Base-by-base conservation (phyloP, 2,329 filamentous ascomycete genomes). In the Cordyceps cicadae region DNA sequence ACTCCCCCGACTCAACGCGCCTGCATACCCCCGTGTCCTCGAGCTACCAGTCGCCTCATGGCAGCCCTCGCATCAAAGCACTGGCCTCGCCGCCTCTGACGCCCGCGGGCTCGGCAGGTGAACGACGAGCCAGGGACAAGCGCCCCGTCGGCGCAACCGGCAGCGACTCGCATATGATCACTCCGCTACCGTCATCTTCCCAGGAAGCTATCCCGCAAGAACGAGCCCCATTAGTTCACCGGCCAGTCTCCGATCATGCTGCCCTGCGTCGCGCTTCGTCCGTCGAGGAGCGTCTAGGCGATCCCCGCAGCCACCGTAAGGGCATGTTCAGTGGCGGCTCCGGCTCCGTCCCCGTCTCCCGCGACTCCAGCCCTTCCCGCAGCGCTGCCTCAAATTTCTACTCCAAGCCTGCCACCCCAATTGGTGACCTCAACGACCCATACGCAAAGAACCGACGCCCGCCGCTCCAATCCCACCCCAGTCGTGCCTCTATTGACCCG, bases 21-120 rank as follows among this genome's bases (percentile, higher is more conserved):
- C 79, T 86, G 61, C 79, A 84, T 46, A 87, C 86, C 59, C 87
- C 85, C 56, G 84, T 75, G 64, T 86, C 87, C 64, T 86, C 86
- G 58, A 79, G 78, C 62, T 83, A 81, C 66, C 81, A 82, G 63
- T 92, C 88, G 61, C 86, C 88, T 34, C 81, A 81, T 70, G 77
- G 85, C 46, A 89, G 87, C 64, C 87, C 89, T 63, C 81, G 83
- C 63, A 77, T 83, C 50, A 85, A 87, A 62, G 84, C 88, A 61
- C 83, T 95, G 76, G 89, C 93, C 67, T 96, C 92, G 12, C 93
- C 93, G 65, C 92, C 92, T 48, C 81, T 97, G 57, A 97, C 92
- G 14, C 93, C 93, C 19, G 87, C 91, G 59, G 92, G 87, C 56
- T 93, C 90, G 50, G 70, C 56, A 5, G 56, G 54, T 32, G 54